A percentile compares a stretch with the other conserved stretches of the same genome.
Evolutionary conservation across 108 stramenopile species (phyloP).

Genomic region (Nitzschia palea): DNA sequence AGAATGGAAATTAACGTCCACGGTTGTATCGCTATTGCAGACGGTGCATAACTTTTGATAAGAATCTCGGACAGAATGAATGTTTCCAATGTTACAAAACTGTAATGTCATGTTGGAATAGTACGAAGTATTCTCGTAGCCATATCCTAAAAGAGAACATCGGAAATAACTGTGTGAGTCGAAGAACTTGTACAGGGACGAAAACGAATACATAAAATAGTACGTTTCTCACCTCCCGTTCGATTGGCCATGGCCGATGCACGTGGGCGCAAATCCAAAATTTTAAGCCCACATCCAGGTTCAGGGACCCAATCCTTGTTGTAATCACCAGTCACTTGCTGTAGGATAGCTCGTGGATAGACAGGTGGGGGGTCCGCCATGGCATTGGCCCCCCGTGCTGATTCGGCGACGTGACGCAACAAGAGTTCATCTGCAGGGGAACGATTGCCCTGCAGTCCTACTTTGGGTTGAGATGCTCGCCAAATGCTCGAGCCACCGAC

Average conservation of each 20-base stretch:
- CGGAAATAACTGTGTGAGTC: too few species aligned
- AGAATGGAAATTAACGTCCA: conserved; percentile 72
- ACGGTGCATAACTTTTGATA: conserved; percentile 72
- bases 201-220: background rate
- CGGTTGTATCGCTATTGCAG: conserved; percentile 43
- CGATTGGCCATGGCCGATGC: conserved; percentile 88
- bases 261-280: conserved; percentile 88
- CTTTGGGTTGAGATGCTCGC: conserved; percentile 95
- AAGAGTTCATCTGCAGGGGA: conserved; percentile 84
- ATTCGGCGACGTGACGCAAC: conserved; percentile 70
- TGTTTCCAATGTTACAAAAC: conserved; percentile 87
- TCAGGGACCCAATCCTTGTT: conserved; percentile 32
- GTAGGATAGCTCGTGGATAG: conserved; percentile 27
- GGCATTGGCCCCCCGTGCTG: conserved; percentile 66
- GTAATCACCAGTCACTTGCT: conserved; percentile 45
- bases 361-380: conserved; percentile 28
- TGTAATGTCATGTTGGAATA: conserved; percentile 76
- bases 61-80: conserved; percentile 87
- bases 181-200: too few species aligned
- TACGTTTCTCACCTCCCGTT: conserved; percentile 47
- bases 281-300: conserved; percentile 66
- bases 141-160: too few species aligned
- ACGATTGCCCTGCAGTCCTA: conserved; percentile 92
- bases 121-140: conserved; percentile 88
- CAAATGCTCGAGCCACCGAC: conserved; percentile 85